Evolutionary conservation across 208 protist genomes (phyloP).

Genomic region (Trypanosoma scelopori): DNA sequence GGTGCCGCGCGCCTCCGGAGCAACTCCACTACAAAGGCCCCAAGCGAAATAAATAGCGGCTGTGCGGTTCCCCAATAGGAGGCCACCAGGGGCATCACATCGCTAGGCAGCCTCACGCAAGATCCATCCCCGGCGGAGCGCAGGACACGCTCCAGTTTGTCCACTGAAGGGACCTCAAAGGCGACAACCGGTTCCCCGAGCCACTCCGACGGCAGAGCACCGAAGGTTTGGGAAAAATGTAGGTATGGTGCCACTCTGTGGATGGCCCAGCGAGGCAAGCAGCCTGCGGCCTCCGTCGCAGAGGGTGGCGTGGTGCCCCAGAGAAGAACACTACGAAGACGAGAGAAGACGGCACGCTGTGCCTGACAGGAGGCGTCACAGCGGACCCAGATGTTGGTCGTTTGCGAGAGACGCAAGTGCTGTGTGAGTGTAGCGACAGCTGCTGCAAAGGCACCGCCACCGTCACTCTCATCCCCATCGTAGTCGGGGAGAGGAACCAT

Average conservation of each 20-base stretch:
- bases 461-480: slow-evolving; percentile 6
- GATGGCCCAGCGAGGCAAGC: slow-evolving; percentile 30
- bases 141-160: slow-evolving; percentile 30
- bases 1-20: slow-evolving; percentile 65
- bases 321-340: slow-evolving; percentile 45
- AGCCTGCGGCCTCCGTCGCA: background rate
- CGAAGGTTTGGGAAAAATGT: slow-evolving; percentile 47
- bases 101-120: slow-evolving; percentile 29
- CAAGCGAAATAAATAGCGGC: slow-evolving; percentile 39
- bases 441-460: background rate
- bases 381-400: slow-evolving; percentile 66
- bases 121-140: background rate
- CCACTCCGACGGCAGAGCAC: slow-evolving; percentile 61
- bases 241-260: slow-evolving; percentile 45
- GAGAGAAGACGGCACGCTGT: slow-evolving; percentile 56
- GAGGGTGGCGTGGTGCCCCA: slow-evolving; percentile 43
- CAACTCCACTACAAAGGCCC: slow-evolving; percentile 75
- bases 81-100: slow-evolving; percentile 35
- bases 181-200: slow-evolving; percentile 75
- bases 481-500: slow-evolving; percentile 62
- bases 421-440: slow-evolving; percentile 17
- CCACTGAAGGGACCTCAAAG: slow-evolving; percentile 58
- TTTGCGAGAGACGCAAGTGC: slow-evolving; percentile 8
- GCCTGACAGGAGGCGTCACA: slow-evolving; percentile 53
- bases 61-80: slow-evolving; percentile 59